Base-by-base conservation (phyloP, 2,329 filamentous ascomycete species). In the Penicillium sp. region DNA sequence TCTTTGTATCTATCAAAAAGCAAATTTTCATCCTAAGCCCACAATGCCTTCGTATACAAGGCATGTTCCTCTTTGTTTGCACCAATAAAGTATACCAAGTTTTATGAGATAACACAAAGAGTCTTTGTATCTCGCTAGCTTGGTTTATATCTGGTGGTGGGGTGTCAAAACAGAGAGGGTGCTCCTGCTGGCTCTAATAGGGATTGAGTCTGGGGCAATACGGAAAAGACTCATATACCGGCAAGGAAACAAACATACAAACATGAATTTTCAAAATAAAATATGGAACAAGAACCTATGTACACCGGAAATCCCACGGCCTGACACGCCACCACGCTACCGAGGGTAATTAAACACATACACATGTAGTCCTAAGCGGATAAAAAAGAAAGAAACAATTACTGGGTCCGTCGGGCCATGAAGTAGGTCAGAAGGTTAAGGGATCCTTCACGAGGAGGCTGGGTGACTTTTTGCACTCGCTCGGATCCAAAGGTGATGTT, bases 391-490 rank as follows among this genome's bases (percentile, higher is more conserved):
- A 19, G 31, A 33, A 46, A 19, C 17, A 50, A 47, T 61, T 50
- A 67, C 54, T 66, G 66, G 9, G 63, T 63, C 21, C 63, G 62
- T 10, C 65, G 64, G 15, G 65, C 64, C 65, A 75, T 72, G 62
- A 73, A 76, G 59, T 76, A 76, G 7, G 71, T 71, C 27, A 76
- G 58, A 33, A 76, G 63, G 29, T 73, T 73, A 40, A 71, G 68
- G 13, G 73, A 68, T 21, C 69, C 68, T 48, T 70, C 71, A 9
- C 60, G 65, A 13, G 69, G 67, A 13, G 67, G 62, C 19, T 68
- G 71, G 4, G 75, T 64, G 38, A 74, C 61, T 51, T 67, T 63
- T 61, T 71, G 72, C 17, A 67, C 61, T 10, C 65, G 63, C 23
- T 67, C 65, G 7, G 62, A 58, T 3, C 65, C 65, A 13, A 67